phyloP scores from a whole-genome alignment of 176 grass and related monocot species.

The Aegilops speltoides region DNA sequence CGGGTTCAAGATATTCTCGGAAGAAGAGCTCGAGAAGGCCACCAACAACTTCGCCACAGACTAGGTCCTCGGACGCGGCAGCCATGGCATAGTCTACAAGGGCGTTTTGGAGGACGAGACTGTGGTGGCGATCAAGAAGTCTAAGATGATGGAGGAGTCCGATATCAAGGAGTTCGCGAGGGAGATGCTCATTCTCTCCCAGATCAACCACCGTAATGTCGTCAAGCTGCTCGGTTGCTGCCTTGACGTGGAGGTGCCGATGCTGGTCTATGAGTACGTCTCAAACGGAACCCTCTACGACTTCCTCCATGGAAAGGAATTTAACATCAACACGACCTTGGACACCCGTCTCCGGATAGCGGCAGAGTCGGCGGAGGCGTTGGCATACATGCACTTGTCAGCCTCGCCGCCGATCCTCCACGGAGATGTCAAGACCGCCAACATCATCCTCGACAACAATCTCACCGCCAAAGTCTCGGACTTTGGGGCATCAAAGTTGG shows the following conservation, averaged over 20 bases:
- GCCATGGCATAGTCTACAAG: constrained; percentile 39
- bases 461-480: constrained; percentile 43
- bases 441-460: constrained; percentile 47
- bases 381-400: constrained; percentile 41
- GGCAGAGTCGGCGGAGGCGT: constrained; percentile 38
- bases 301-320: constrained; percentile 33
- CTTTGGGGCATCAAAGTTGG: constrained; percentile 44
- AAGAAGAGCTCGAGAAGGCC: constrained; percentile 43
- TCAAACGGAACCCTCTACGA: constrained; percentile 48
- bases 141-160: constrained; percentile 29
- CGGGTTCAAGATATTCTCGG: constrained; percentile 39
- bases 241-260: constrained; percentile 52
- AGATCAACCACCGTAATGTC: constrained; percentile 57
- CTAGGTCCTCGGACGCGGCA: constrained; percentile 24
- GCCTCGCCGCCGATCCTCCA: constrained; percentile 47
- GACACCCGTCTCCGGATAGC: constrained; percentile 37
- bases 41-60: constrained; percentile 25
- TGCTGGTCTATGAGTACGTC: constrained; percentile 50
- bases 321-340: background rate
- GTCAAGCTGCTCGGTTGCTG: constrained; percentile 57
- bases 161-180: constrained; percentile 40
- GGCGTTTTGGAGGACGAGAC: constrained; percentile 5
- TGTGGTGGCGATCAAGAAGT: constrained; percentile 40
- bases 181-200: constrained; percentile 51
- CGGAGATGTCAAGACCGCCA: constrained; percentile 41